Conservation (phyloP, 2,329 filamentous ascomycete species). For the Hypoxylon sp. region DNA sequence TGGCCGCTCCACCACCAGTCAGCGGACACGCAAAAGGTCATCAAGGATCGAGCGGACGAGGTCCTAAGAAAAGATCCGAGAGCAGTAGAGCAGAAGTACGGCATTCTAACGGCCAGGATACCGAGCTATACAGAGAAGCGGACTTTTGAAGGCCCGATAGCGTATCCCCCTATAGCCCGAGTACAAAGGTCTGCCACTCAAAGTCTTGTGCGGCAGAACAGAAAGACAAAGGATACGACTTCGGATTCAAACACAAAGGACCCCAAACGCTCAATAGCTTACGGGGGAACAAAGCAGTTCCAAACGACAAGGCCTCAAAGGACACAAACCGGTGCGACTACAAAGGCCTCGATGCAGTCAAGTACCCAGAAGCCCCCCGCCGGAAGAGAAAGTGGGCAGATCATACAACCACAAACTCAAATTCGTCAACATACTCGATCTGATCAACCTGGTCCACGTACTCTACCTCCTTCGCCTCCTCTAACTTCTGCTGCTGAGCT, state of each 20-base stretch:
- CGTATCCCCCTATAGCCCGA: background rate
- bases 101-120: conserved; percentile 45
- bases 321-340: conserved; percentile 10
- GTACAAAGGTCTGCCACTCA: no score
- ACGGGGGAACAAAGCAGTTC: conserved; percentile 1
- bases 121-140: conserved; percentile 24
- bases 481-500: no score
- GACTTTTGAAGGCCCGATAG: background rate
- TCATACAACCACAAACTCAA: background rate
- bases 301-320: conserved; percentile 8
- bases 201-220: no score
- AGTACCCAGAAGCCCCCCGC: conserved; percentile 4
- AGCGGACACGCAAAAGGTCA: conserved; percentile 47
- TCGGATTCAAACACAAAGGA: conserved; percentile 26
- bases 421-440: background rate
- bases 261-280: background rate
- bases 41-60: conserved; percentile 51
- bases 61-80: conserved; percentile 48
- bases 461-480: background rate
- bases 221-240: conserved; percentile 27
- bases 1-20: conserved; percentile 61
- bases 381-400: conserved; percentile 2
- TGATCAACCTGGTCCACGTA: background rate
- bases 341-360: conserved; percentile 24
- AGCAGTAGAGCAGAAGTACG: conserved; percentile 45